Evolutionary conservation across 306 rosid genomes (phyloP).

Genomic region (Vigna hirtella): DNA sequence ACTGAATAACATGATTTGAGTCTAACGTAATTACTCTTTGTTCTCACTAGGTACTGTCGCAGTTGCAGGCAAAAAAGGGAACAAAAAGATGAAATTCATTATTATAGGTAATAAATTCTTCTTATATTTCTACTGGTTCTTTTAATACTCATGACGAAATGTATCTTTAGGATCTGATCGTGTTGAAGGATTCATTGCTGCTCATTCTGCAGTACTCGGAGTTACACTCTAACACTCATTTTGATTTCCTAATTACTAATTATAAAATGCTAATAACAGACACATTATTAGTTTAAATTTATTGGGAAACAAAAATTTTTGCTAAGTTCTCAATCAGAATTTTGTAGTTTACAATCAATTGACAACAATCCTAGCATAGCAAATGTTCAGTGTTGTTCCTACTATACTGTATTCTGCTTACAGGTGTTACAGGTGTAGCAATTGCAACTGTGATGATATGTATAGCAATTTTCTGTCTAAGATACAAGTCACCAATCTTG

Average conservation of each 20-base stretch:
- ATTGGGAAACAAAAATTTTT: too few species aligned
- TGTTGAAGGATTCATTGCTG: not conserved
- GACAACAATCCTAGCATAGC: too few species aligned
- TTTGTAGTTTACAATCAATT: too few species aligned
- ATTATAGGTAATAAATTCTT: constrained; percentile 3
- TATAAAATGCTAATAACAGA: too few species aligned
- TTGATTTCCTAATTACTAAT: too few species aligned
- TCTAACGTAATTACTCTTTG: too few species aligned
- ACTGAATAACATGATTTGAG: too few species aligned
- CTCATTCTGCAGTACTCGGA: not conserved
- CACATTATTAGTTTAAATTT: too few species aligned
- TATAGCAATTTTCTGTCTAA: not conserved
- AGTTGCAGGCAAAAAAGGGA: not conserved
- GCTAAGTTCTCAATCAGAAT: too few species aligned
- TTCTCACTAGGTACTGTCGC: not conserved
- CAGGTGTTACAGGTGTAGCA: not conserved
- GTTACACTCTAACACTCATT: too few species aligned
- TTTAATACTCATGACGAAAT: not conserved
- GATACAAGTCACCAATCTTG: not conserved
- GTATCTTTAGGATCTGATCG: not conserved
- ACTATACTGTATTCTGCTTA: not conserved
- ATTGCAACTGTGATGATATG: not conserved
- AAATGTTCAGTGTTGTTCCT: not conserved
- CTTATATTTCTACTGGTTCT: not conserved
- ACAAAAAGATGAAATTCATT: not conserved